These are phyloP conservation scores for Bidens hawaiensis DNA, from an alignment of 140 eudicot genomes.

Conservation along the genomic window DNA sequence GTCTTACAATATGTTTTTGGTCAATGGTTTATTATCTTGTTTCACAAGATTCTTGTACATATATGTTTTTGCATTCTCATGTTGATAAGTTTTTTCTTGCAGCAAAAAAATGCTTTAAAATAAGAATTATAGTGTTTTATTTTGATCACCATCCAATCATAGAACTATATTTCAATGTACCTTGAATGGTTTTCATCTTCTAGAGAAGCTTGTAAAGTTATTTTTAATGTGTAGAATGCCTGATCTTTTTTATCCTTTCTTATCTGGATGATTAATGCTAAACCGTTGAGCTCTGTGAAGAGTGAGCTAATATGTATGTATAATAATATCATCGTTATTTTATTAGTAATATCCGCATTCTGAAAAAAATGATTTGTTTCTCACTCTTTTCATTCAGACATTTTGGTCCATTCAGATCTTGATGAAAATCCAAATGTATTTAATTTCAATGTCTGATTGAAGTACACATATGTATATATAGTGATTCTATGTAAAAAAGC, in stretches of 20 bases:
- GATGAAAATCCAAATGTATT: not conserved
- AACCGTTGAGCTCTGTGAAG: not conserved
- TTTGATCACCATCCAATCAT: not conserved
- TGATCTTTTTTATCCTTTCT: not conserved
- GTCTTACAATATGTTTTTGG: no score
- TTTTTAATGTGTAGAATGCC: not conserved
- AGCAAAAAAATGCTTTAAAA: not conserved
- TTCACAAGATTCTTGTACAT: conserved; percentile 7
- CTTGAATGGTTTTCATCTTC: not conserved
- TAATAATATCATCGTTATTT: not conserved
- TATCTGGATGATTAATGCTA: not conserved
- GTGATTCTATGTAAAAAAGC: not conserved
- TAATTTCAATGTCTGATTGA: not conserved
- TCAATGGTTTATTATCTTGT: not conserved
- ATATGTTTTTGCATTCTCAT: conserved; percentile 2
- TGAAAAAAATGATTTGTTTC: not conserved
- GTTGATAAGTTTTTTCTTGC: not conserved
- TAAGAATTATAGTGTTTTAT: not conserved
- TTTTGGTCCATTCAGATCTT: not conserved
- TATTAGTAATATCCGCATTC: not conserved
- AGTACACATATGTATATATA: not conserved
- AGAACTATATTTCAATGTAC: not conserved
- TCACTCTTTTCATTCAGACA: not conserved
- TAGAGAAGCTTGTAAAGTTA: not conserved
- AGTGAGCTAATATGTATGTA: not conserved